These are phyloP conservation scores for Dendrobium nobile DNA, from an alignment of 106 monocot genomes.

Conservation along the genomic window DNA sequence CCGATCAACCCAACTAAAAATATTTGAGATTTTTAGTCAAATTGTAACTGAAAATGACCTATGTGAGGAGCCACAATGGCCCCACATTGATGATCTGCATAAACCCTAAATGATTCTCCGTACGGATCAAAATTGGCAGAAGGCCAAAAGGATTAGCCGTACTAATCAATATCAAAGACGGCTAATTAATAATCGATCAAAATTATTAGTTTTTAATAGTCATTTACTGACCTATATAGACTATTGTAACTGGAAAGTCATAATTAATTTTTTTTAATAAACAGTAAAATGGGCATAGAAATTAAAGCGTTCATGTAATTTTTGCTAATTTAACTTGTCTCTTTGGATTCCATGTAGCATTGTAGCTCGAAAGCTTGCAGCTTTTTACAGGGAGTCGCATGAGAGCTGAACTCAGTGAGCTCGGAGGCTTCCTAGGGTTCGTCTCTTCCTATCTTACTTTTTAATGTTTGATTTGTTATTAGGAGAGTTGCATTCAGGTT, in stretches of 20 bases:
- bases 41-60: no score
- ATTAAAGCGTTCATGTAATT: background rate
- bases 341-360: background rate
- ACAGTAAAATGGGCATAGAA: background rate
- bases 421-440: background rate
- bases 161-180: no score
- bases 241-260: background rate
- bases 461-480: background rate
- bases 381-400: background rate
- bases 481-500: background rate
- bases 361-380: background rate
- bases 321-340: background rate
- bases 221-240: background rate
- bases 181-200: background rate
- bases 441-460: background rate
- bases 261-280: background rate
- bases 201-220: background rate
- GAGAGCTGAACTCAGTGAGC: constrained; percentile 1
- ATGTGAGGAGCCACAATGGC: no score
- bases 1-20: no score
- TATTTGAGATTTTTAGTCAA: no score
- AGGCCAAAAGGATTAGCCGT: no score
- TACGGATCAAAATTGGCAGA: no score
- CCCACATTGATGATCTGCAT: no score
- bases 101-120: no score